Conservation (phyloP, 192 early-diverging fungal genomes). For the Entophlyctis luteolus region DNA sequence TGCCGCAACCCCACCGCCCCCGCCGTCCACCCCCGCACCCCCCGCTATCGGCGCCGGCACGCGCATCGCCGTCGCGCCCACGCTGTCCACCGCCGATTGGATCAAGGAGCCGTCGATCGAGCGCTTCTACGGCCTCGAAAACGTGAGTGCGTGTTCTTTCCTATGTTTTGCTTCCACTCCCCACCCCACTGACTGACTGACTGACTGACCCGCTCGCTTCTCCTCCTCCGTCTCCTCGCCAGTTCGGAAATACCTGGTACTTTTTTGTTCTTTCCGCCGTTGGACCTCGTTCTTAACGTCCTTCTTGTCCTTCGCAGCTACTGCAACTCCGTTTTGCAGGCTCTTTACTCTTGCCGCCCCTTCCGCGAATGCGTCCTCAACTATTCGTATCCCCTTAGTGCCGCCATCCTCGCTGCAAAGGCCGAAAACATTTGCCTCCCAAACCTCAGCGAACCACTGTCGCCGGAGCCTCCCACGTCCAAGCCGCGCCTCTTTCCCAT, state of each 20-base stretch:
- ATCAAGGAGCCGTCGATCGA: too few species aligned
- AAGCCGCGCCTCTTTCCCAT: not conserved
- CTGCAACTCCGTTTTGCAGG: conserved; percentile 93
- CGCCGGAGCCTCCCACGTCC: too few species aligned
- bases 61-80: too few species aligned
- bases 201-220: not conserved
- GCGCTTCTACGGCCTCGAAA: conserved; percentile 83
- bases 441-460: not conserved
- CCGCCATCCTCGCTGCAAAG: conserved; percentile 28
- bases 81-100: too few species aligned
- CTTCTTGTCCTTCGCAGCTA: conserved; percentile 53
- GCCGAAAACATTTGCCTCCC: not conserved
- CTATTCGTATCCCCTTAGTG: conserved; percentile 59
- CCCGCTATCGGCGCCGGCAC: too few species aligned
- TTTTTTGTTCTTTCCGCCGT: not conserved
- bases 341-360: conserved; percentile 89
- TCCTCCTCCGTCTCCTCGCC: not conserved
- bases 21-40: too few species aligned
- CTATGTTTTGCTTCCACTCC: not conserved
- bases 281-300: not conserved
- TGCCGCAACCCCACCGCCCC: too few species aligned
- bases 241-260: conserved; percentile 87
- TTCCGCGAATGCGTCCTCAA: conserved; percentile 88
- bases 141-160: conserved; percentile 45
- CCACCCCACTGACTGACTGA: not conserved